phyloP scores from a whole-genome alignment of 352 stramenopile genomes.

The Globisporangium orthogonon region DNA sequence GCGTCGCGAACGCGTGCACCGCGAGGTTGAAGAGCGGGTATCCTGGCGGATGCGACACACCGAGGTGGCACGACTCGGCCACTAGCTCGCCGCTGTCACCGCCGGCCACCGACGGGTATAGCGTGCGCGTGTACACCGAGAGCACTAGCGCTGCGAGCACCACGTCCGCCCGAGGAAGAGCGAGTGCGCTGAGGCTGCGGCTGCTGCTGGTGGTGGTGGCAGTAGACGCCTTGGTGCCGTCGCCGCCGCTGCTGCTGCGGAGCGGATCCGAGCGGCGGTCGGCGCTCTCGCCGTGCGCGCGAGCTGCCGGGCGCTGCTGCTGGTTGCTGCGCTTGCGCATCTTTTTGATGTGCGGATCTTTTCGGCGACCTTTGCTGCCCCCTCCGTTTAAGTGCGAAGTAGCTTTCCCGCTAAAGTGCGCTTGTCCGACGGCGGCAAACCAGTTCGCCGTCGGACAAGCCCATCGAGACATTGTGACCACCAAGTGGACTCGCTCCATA shows the following conservation, averaged over 20 bases:
- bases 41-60: conserved; percentile 90
- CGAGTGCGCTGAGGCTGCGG: not conserved
- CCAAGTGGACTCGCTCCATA: too few species aligned
- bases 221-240: not conserved
- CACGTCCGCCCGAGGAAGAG: not conserved
- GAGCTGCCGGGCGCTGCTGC: not conserved
- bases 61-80: conserved; percentile 91
- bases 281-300: not conserved
- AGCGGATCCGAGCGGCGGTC: not conserved
- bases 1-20: conserved; percentile 56
- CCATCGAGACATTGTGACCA: too few species aligned
- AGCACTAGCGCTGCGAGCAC: conserved; percentile 24
- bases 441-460: too few species aligned
- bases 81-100: conserved; percentile 92
- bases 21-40: conserved; percentile 93
- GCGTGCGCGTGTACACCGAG: conserved; percentile 65
- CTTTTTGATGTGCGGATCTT: not conserved
- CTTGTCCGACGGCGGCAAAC: too few species aligned
- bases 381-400: too few species aligned
- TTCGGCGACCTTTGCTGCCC: too few species aligned
- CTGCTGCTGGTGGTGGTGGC: not conserved
- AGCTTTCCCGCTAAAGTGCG: not conserved
- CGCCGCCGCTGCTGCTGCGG: not conserved
- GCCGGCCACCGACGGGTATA: conserved; percentile 83
- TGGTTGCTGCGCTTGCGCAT: conserved; percentile 1